Conservation (phyloP, 2,329 filamentous ascomycete species). For the Fusarium albidum region DNA sequence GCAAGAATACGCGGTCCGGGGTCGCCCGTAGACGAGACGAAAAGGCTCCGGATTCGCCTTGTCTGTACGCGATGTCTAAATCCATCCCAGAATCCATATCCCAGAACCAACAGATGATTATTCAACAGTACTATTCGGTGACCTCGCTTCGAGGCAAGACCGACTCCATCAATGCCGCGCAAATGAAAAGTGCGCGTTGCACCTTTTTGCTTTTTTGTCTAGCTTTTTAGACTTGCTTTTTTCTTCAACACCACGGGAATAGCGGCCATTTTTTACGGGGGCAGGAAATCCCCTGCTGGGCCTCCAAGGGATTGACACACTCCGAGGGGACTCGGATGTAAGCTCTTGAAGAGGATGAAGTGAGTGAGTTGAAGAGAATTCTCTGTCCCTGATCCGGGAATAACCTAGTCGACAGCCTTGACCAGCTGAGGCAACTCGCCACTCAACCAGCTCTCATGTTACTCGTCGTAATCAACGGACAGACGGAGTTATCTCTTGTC, state of each 20-base stretch:
- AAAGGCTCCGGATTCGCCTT: constrained; percentile 18
- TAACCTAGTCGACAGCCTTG: too few relatives aligned
- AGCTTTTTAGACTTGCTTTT: constrained; percentile 9
- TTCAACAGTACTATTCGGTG: background rate
- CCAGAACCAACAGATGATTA: background rate
- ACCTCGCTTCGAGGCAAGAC: constrained; percentile 3
- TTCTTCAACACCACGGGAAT: background rate
- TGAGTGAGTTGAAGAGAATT: too few relatives aligned
- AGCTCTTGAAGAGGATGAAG: too few relatives aligned
- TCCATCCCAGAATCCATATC: too few relatives aligned
- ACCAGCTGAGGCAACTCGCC: too few relatives aligned
- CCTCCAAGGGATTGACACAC: background rate
- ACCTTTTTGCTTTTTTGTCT: constrained; percentile 17
- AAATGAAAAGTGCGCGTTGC: constrained; percentile 14
- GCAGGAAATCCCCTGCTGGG: constrained; percentile 11
- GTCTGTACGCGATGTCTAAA: background rate
- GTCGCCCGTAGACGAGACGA: constrained; percentile 23
- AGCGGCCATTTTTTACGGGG: background rate
- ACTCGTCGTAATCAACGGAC: too few relatives aligned
- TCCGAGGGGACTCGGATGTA: too few relatives aligned
- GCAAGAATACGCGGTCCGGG: constrained; percentile 10
- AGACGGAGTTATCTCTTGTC: too few relatives aligned
- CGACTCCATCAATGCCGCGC: constrained; percentile 4
- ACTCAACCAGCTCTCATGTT: too few relatives aligned
- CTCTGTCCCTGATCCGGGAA: too few relatives aligned